A percentile compares a stretch with the other conserved stretches of the same genome.
Evolutionary conservation across 2,329 filamentous ascomycete genomes (phyloP).

Genomic region (Pestalotiopsis sp.): DNA sequence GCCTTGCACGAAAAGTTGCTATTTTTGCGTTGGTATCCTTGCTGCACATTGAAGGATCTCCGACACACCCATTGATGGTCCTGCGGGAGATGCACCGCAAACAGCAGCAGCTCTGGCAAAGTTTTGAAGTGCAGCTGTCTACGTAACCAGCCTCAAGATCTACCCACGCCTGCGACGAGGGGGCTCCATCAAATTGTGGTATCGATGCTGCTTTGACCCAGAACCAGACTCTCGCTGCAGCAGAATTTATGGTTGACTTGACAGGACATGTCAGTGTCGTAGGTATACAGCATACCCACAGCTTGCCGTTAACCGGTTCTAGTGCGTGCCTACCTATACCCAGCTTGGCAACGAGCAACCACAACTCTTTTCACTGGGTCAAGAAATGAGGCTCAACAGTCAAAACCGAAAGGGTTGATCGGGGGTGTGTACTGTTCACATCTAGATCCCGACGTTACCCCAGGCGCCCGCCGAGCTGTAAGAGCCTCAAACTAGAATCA

Average conservation of each 20-base stretch:
- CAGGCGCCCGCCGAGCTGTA: neutral
- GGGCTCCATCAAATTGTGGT: neutral
- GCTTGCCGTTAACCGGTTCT: neutral
- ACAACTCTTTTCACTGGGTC: constrained; percentile 6
- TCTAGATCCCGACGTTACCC: neutral
- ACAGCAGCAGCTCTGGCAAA: neutral
- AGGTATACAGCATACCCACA: neutral
- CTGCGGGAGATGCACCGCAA: constrained; percentile 4
- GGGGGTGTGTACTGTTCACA: neutral
- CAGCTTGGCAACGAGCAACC: constrained; percentile 1
- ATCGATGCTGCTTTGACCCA: neutral
- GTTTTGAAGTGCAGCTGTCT: neutral
- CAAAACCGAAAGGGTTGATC: neutral
- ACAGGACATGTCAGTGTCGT: neutral
- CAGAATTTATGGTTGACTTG: neutral
- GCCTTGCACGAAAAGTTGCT: neutral
- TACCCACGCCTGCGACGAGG: neutral
- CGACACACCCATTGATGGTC: constrained; percentile 9
- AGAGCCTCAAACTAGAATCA: constrained; percentile 12
- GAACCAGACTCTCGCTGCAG: neutral
- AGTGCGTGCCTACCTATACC: neutral
- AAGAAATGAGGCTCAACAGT: neutral
- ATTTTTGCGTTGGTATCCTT: constrained; percentile 16
- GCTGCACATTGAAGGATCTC: constrained; percentile 15
- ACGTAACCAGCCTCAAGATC: neutral